Conservation (phyloP, 495 filamentous ascomycete species). For the Tricharina praecox region DNA sequence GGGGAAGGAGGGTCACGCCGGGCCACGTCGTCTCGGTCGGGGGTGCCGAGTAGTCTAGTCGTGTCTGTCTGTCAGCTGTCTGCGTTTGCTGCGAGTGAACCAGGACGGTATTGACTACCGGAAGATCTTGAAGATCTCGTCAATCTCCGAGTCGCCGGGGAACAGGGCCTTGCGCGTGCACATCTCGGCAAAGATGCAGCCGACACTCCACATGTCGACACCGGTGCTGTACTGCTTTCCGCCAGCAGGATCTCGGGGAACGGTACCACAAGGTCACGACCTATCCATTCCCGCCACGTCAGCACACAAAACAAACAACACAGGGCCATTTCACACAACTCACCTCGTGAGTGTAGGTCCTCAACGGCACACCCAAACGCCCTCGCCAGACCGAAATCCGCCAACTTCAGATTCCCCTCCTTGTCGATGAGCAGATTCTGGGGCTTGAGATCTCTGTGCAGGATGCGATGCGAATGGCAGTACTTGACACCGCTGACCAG, state of each 20-base stretch:
- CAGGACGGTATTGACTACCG: constrained; percentile 34
- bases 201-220: constrained; percentile 98
- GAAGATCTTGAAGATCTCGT: constrained; percentile 99
- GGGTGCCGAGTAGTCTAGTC: constrained; percentile 74
- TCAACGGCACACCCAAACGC: constrained; percentile 90
- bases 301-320: background rate
- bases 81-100: background rate
- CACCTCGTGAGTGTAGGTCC: constrained; percentile 95
- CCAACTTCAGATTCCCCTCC: constrained; percentile 90
- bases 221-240: constrained; percentile 96
- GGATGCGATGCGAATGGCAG: constrained; percentile 85
- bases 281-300: constrained; percentile 28
- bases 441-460: constrained; percentile 94
- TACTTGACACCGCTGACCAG: constrained; percentile 80
- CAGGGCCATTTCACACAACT: too few relatives aligned
- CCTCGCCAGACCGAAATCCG: constrained; percentile 90
- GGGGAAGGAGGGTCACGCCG: constrained; percentile 88
- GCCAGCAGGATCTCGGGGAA: constrained; percentile 91
- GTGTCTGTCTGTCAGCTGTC: constrained; percentile 1
- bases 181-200: constrained; percentile 99
- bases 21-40: constrained; percentile 79
- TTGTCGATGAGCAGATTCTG: constrained; percentile 92
- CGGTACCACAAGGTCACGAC: constrained; percentile 98
- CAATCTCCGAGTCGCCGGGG: constrained; percentile 95
- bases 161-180: constrained; percentile 95